Conservation (phyloP, 257 asterid species). For the Solanum medicagineum region DNA sequence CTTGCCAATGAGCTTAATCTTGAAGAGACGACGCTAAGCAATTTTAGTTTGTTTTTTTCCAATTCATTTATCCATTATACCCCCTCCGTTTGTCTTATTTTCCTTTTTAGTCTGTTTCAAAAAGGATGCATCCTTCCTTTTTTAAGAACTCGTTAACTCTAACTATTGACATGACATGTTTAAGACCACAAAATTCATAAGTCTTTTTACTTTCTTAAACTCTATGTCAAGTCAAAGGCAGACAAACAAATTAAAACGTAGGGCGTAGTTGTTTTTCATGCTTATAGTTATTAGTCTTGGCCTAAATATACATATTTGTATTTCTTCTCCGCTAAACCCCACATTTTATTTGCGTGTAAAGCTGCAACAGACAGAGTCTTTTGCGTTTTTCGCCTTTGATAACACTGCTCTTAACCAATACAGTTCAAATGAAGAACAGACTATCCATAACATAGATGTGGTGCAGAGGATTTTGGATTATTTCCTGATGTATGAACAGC, state of each 20-base stretch:
- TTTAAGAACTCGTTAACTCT: background rate
- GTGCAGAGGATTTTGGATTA: constrained; percentile 72
- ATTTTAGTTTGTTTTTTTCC: background rate
- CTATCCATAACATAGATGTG: constrained; percentile 42
- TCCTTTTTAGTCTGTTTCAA: background rate
- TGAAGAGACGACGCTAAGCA: background rate
- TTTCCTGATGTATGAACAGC: constrained; percentile 49
- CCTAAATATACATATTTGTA: background rate
- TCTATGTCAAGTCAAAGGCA: background rate
- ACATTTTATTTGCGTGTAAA: background rate
- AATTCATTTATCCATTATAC: background rate
- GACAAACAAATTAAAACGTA: background rate
- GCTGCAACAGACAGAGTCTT: background rate
- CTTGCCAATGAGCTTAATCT: background rate
- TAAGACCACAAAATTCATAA: background rate
- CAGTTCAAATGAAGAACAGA: constrained; percentile 42
- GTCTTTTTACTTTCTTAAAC: background rate
- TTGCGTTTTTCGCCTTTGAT: background rate
- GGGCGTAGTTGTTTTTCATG: background rate
- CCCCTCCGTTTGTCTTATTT: background rate
- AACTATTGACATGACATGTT: background rate
- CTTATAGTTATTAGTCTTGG: background rate
- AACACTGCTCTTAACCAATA: background rate
- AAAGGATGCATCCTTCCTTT: background rate
- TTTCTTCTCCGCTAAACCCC: background rate